Percentiles rank a stretch among this genome's conserved stretches.
Conservation (phyloP, 1,139 yeast species). For the Scheffersomyces illinoinensis region DNA sequence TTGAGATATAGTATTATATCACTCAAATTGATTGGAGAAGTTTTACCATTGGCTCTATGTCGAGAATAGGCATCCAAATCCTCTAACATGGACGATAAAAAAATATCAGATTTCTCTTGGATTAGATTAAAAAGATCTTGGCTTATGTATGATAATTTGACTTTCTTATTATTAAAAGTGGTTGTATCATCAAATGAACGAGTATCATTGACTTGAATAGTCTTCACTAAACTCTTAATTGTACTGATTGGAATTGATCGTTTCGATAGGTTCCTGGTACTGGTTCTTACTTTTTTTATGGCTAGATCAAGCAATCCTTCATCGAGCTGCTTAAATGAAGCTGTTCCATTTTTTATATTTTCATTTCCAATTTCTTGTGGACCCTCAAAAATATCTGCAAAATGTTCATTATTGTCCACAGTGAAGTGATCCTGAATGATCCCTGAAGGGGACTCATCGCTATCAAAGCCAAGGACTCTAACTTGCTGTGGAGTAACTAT, state of each 20-base stretch:
- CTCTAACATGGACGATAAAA: constrained; percentile 14
- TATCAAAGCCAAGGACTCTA: not conserved
- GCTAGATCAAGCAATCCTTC: not conserved
- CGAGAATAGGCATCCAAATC: constrained; percentile 22
- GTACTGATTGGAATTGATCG: constrained; percentile 8
- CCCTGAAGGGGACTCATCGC: not conserved
- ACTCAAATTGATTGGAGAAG: constrained; percentile 27
- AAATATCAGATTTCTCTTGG: constrained; percentile 14
- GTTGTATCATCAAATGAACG: not conserved
- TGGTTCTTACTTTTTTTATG: not conserved
- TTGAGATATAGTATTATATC: constrained; percentile 40
- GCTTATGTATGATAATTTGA: constrained; percentile 2
- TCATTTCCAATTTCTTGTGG: not conserved
- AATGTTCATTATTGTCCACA: not conserved
- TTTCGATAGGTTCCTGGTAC: not conserved
- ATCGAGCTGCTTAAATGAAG: not conserved
- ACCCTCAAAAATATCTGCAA: not conserved
- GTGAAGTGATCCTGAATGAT: not conserved
- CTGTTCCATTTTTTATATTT: not conserved
- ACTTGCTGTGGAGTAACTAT: not conserved
- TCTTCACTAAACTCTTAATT: constrained; percentile 11
- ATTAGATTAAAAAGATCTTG: constrained; percentile 9
- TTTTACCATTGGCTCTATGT: constrained; percentile 23
- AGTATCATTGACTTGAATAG: constrained; percentile 6
- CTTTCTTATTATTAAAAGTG: constrained; percentile 5